These are phyloP conservation scores for Pythium sukuiense DNA, from an alignment of 352 stramenopile genomes.

Conservation along the genomic window DNA sequence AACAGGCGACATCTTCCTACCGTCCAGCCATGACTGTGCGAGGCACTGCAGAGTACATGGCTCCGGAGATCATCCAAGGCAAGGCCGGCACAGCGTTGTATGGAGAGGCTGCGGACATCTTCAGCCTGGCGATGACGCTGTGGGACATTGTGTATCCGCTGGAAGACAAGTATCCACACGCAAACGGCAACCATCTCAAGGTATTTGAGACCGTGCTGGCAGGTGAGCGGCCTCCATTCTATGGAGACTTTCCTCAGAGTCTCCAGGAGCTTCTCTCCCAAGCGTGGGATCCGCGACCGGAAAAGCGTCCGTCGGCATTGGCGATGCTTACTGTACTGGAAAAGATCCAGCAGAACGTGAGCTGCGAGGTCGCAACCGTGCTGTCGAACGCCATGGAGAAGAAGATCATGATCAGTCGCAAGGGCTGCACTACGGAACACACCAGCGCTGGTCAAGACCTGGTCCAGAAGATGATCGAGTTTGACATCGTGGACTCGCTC, in stretches of 20 bases:
- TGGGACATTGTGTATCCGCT: conserved; percentile 75
- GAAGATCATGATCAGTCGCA: conserved; percentile 29
- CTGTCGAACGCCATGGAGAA: conserved; percentile 41
- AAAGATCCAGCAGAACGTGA: conserved; percentile 46
- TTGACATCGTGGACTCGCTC: conserved; percentile 47
- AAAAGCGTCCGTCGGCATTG: conserved; percentile 50
- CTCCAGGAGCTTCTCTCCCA: conserved; percentile 51
- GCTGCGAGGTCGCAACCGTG: conserved; percentile 35
- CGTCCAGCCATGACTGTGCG: conserved; percentile 60
- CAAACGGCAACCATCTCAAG: conserved; percentile 58
- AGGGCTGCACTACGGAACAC: conserved; percentile 35
- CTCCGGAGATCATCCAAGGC: conserved; percentile 73
- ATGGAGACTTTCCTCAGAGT: conserved; percentile 33
- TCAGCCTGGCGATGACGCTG: conserved; percentile 71
- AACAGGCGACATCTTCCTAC: not conserved
- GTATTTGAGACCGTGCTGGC: conserved; percentile 70
- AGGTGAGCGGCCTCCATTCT: conserved; percentile 52
- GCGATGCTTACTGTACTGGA: conserved; percentile 51
- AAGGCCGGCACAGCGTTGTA: conserved; percentile 69
- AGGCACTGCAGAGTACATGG: conserved; percentile 83
- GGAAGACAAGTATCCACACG: conserved; percentile 55
- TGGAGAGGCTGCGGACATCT: conserved; percentile 70
- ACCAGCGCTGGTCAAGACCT: conserved; percentile 43
- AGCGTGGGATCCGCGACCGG: conserved; percentile 49
- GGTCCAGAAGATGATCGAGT: conserved; percentile 61